A percentile compares a stretch with the other conserved stretches of the same genome.
These are phyloP conservation scores for Penicillium turbatum DNA, from an alignment of 495 filamentous ascomycete genomes.

Conservation along the genomic window DNA sequence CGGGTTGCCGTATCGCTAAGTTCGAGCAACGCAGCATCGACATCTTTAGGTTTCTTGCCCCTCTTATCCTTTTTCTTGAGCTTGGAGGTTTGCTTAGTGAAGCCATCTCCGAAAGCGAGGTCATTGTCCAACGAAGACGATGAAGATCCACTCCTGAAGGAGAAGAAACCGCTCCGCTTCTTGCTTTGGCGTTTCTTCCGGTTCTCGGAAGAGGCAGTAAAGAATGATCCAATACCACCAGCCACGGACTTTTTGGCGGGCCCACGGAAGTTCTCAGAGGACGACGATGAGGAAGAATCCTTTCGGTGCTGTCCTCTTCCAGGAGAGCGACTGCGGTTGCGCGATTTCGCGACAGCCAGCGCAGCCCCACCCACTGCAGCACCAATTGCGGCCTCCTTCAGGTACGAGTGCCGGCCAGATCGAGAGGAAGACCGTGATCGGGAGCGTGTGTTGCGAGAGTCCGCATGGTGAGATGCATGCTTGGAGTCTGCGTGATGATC, in stretches of 20 bases:
- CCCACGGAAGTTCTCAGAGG: slow-evolving; percentile 32
- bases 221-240: slow-evolving; percentile 42
- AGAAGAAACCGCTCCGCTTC: slow-evolving; percentile 53
- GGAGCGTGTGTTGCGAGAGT: slow-evolving; percentile 35
- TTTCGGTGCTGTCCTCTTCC: slow-evolving; percentile 29
- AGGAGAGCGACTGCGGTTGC: slow-evolving; percentile 29
- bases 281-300: slow-evolving; percentile 36
- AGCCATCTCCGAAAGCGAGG: slow-evolving; percentile 46
- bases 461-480: not conserved
- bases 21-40: slow-evolving; percentile 53
- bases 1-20: slow-evolving; percentile 55
- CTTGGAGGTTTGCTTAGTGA: slow-evolving; percentile 32
- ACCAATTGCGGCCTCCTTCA: slow-evolving; percentile 43
- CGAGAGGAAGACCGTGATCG: slow-evolving; percentile 44
- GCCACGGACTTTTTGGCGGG: slow-evolving; percentile 26
- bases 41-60: slow-evolving; percentile 40
- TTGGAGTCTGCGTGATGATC: slow-evolving; percentile 28
- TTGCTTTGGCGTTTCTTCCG: slow-evolving; percentile 40
- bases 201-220: slow-evolving; percentile 47
- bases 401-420: slow-evolving; percentile 34
- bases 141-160: slow-evolving; percentile 52
- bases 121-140: slow-evolving; percentile 56
- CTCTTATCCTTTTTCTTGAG: slow-evolving; percentile 38
- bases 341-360: slow-evolving; percentile 31
- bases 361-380: slow-evolving; percentile 43